phyloP scores from a whole-genome alignment of 75 land plant genomes.

The Cunninghamia lanceolata region DNA sequence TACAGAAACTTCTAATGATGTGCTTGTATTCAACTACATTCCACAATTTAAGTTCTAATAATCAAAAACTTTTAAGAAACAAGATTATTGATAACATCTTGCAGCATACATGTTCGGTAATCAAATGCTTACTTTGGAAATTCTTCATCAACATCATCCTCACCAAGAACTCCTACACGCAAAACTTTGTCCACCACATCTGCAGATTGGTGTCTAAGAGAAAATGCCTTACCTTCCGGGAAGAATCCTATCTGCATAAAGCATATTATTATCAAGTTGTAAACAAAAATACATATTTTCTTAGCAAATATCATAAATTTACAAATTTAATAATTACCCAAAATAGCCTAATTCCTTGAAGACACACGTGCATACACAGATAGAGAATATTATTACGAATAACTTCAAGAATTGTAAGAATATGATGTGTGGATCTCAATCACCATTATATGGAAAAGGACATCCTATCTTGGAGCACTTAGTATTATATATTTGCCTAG shows the following conservation, averaged over 20 bases:
- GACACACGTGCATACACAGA: background rate
- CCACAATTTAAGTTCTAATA: background rate
- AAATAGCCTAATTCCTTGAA: background rate
- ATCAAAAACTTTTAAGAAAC: background rate
- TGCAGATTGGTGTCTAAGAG: slow-evolving; percentile 89
- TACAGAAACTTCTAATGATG: background rate
- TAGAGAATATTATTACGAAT: background rate
- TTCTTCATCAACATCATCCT: slow-evolving; percentile 90
- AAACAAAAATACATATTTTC: background rate
- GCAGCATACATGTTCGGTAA: background rate
- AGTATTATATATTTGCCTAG: background rate
- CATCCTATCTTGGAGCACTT: background rate
- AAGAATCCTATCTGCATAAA: slow-evolving; percentile 86
- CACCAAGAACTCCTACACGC: slow-evolving; percentile 91
- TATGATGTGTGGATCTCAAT: background rate
- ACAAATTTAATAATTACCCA: background rate
- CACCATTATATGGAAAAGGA: background rate
- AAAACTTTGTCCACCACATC: slow-evolving; percentile 88
- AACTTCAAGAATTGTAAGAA: background rate
- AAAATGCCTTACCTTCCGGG: slow-evolving; percentile 75
- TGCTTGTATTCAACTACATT: background rate
- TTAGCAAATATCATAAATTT: background rate
- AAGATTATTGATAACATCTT: background rate
- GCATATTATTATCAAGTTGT: background rate
- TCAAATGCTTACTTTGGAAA: slow-evolving; percentile 62